phyloP scores from a whole-genome alignment of 805 yeast genomes.

The Candida jianshihensis region DNA sequence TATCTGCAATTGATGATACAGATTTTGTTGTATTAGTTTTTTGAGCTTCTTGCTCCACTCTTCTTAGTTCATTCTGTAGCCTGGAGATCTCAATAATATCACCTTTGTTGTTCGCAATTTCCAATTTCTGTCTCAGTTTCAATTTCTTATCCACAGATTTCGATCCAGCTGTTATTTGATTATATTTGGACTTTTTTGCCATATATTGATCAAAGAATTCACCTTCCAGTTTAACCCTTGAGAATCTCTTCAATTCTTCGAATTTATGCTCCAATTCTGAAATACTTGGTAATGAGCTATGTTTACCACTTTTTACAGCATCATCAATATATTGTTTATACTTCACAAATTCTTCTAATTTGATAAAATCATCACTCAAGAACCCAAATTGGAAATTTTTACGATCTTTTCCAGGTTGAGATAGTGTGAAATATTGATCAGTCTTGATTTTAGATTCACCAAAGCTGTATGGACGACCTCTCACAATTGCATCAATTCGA shows the following conservation, averaged over 20 bases:
- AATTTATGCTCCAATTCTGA: conserved; percentile 61
- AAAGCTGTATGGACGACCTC: conserved; percentile 44
- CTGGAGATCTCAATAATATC: conserved; percentile 38
- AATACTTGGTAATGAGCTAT: conserved; percentile 46
- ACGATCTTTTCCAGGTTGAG: conserved; percentile 73
- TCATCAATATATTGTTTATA: conserved; percentile 57
- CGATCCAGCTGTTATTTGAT: conserved; percentile 51
- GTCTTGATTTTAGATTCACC: conserved; percentile 36
- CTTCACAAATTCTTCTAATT: conserved; percentile 63
- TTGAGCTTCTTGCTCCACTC: conserved; percentile 35
- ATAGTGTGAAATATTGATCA: conserved; percentile 56
- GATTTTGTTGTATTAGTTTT: conserved; percentile 24
- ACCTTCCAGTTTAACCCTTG: conserved; percentile 59
- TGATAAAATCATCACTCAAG: conserved; percentile 72
- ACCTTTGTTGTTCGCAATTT: conserved; percentile 54
- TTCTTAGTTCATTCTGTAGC: conserved; percentile 14
- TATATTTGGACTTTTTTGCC: conserved; percentile 57
- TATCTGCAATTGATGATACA: conserved; percentile 21
- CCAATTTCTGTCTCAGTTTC: conserved; percentile 62
- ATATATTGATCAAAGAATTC: conserved; percentile 75
- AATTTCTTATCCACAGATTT: conserved; percentile 75
- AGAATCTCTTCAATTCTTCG: conserved; percentile 54
- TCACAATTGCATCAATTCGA: conserved; percentile 59
- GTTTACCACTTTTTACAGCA: conserved; percentile 32
- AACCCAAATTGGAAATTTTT: conserved; percentile 71